A percentile compares a stretch with the other conserved stretches of the same genome.
Evolutionary conservation across 306 rosid genomes (phyloP).

Genomic region (Notholithocarpus densiflorus): DNA sequence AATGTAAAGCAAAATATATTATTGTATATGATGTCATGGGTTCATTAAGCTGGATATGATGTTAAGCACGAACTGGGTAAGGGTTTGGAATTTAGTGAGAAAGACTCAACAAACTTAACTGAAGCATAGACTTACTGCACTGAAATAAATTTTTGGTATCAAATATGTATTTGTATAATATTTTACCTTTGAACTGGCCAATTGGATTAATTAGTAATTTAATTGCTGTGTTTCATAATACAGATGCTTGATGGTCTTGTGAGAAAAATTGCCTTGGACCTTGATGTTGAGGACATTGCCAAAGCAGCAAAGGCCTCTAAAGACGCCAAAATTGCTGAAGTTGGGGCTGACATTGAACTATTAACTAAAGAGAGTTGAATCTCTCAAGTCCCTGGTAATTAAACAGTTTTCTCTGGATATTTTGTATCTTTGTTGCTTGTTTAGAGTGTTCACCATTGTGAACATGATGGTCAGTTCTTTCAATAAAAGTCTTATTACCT

Average conservation of each 20-base stretch:
- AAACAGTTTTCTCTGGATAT: too few species aligned
- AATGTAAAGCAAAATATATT: neutral
- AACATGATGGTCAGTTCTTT: too few species aligned
- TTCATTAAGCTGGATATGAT: neutral
- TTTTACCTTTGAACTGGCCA: neutral
- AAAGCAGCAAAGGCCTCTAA: constrained; percentile 64
- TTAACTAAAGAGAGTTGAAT: constrained; percentile 48
- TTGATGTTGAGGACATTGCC: constrained; percentile 78
- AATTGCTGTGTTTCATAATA: neutral
- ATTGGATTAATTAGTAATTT: neutral
- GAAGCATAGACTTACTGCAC: neutral
- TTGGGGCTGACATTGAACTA: constrained; percentile 78
- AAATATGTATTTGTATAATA: neutral
- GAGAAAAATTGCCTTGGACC: constrained; percentile 72
- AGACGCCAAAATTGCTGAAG: constrained; percentile 76
- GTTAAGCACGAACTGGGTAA: neutral
- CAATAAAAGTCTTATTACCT: too few species aligned
- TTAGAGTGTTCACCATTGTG: too few species aligned
- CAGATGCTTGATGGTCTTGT: constrained; percentile 89
- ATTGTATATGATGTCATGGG: neutral
- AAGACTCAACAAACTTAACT: neutral
- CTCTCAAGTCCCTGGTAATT: neutral
- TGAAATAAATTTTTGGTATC: neutral
- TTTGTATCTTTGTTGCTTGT: too few species aligned
- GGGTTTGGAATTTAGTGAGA: neutral